Evolutionary conservation across 345 rosid species (phyloP).

Genomic region (Heritiera littoralis): DNA sequence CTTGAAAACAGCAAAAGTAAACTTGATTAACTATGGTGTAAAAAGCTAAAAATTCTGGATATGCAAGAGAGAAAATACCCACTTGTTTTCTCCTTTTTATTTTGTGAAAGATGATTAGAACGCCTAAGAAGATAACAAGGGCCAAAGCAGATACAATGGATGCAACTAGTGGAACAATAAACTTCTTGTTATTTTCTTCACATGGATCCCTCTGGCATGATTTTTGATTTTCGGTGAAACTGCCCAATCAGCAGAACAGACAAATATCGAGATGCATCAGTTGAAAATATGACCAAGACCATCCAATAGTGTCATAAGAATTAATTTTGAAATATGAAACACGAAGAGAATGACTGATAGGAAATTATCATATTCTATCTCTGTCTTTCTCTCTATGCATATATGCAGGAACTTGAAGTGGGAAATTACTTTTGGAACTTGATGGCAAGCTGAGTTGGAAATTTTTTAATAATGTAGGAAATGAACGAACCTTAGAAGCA

Average conservation of each 20-base stretch:
- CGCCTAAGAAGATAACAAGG: neutral
- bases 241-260: neutral
- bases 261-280: neutral
- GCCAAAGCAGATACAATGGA: neutral
- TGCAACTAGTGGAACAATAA: constrained; percentile 16
- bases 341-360: no score
- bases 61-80: neutral
- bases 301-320: neutral
- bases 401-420: no score
- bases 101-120: neutral
- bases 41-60: neutral
- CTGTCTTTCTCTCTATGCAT: no score
- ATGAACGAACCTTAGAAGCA: constrained; percentile 23
- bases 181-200: neutral
- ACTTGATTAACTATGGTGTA: no score
- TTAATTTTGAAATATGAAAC: neutral
- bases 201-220: neutral
- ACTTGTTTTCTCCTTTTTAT: neutral
- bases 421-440: neutral
- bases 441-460: neutral
- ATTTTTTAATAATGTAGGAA: neutral
- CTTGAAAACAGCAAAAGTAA: neutral
- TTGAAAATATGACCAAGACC: neutral
- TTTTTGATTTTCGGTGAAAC: neutral
- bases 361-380: neutral